phyloP scores from a whole-genome alignment of 106 monocot species.

The Hemerocallis citrina region DNA sequence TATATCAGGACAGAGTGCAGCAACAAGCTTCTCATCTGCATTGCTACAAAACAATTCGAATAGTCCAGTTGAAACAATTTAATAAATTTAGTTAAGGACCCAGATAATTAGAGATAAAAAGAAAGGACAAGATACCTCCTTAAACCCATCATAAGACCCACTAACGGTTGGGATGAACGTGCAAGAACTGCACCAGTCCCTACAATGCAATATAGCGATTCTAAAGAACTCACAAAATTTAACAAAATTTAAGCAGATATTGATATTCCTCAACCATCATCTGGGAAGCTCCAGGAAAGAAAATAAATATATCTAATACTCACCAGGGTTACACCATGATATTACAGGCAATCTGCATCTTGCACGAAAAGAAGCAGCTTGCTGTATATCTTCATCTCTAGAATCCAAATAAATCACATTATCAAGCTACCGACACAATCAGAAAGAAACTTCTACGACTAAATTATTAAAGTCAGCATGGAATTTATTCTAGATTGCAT shows the following conservation, averaged over 20 bases:
- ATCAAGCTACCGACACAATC: background rate
- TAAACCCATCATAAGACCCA: slow-evolving; percentile 86
- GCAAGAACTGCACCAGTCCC: slow-evolving; percentile 90
- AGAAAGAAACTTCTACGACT: background rate
- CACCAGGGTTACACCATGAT: slow-evolving; percentile 91
- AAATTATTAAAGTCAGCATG: background rate
- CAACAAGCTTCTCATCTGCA: slow-evolving; percentile 97
- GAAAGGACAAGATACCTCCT: slow-evolving; percentile 42
- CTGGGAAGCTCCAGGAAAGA: background rate
- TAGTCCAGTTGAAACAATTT: background rate
- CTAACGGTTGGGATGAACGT: slow-evolving; percentile 91
- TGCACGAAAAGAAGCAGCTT: slow-evolving; percentile 80
- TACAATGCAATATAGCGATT: slow-evolving; percentile 22
- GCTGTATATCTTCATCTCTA: slow-evolving; percentile 84
- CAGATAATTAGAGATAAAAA: background rate
- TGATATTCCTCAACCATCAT: background rate
- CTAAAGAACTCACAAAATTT: background rate
- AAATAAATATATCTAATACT: slow-evolving; percentile 6
- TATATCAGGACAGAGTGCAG: slow-evolving; percentile 62
- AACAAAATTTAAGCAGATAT: background rate
- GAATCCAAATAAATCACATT: slow-evolving; percentile 6
- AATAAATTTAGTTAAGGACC: background rate
- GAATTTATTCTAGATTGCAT: too few relatives aligned
- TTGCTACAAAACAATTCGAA: slow-evolving; percentile 36
- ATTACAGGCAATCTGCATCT: slow-evolving; percentile 81